Evolutionary conservation across 257 asterid genomes (phyloP).

Genomic region (Rhazya stricta): DNA sequence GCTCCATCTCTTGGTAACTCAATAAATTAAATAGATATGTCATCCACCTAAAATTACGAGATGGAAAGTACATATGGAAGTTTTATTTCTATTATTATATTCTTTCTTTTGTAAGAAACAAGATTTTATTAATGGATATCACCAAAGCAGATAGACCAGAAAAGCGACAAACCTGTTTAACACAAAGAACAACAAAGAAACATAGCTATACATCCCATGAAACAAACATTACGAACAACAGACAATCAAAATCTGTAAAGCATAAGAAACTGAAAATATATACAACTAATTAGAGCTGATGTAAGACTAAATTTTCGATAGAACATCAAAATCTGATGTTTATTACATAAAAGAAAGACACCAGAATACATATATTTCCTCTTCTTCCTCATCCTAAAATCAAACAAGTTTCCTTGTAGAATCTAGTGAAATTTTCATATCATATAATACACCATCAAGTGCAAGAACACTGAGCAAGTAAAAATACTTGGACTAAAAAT

Average conservation of each 20-base stretch:
- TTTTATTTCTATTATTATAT: background rate
- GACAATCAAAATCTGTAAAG: background rate
- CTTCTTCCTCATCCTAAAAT: background rate
- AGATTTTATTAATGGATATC: background rate
- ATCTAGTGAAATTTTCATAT: background rate
- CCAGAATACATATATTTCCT: background rate
- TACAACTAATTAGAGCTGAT: background rate
- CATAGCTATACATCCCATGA: background rate
- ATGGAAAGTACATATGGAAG: background rate
- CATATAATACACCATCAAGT: background rate
- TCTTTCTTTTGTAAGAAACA: too few relatives aligned
- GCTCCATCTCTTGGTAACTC: background rate
- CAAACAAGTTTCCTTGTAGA: background rate
- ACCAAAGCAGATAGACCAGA: background rate
- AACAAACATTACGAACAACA: background rate
- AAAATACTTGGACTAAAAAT: background rate
- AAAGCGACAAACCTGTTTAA: background rate
- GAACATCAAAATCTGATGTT: background rate
- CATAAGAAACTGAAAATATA: background rate
- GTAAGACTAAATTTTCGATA: background rate
- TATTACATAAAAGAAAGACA: background rate
- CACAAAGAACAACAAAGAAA: background rate
- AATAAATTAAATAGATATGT: background rate
- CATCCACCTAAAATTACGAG: background rate
- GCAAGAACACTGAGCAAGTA: background rate